Base-by-base conservation (phyloP, 768 basidiomycete species). In the Lactarius deliciosus region DNA sequence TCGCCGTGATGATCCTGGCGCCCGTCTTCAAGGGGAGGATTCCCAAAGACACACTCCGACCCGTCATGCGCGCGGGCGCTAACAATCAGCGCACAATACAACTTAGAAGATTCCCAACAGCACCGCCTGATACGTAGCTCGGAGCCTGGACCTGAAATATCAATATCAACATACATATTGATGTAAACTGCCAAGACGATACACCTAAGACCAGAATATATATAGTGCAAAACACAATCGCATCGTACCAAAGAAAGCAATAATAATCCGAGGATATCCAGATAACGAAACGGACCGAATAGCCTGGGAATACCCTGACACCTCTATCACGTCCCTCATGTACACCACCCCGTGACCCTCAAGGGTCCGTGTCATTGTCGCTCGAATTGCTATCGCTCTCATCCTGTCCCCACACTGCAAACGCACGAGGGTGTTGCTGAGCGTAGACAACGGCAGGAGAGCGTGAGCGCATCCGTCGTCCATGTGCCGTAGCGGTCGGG, bases 361-460 rank as follows among this genome's bases (percentile, higher is more conserved):
- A 81, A 34, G 72, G 73, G 65, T 89, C 87, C 60, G 82, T 87
- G 72, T 92, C 91, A 60, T 82, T 87, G 72, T 92, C 91, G 68
- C 91, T 92, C 16, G 90, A 82, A 72, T 88, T 89, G 74, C 90
- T 91, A 71, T 94, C 92, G 63, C 90, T 93, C 76, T 94, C 92
- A 73, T 94, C 92, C 47, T 92, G 89, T 0, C 92, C 93, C 85
- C 87, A 92, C 13, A 91, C 90, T 22, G 93, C 92, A 72, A 94
- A 94, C 9, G 90, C 88, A 41, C 83, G 68, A 50, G 70, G 68
- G 70, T 72, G 18, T 80, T 80, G 61, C 75, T 75, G 20, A 76
- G 76, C 40, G 79, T 76, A 53, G 75, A 61, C 40, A 53, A 30
- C 65, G 55, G 55, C 66, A 47, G 68, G 71, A n/a, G 65, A 72